A percentile compares a stretch with the other conserved stretches of the same genome.
phyloP scores from a whole-genome alignment of 202 grass and related monocot species.

The Eragrostis tef region DNA sequence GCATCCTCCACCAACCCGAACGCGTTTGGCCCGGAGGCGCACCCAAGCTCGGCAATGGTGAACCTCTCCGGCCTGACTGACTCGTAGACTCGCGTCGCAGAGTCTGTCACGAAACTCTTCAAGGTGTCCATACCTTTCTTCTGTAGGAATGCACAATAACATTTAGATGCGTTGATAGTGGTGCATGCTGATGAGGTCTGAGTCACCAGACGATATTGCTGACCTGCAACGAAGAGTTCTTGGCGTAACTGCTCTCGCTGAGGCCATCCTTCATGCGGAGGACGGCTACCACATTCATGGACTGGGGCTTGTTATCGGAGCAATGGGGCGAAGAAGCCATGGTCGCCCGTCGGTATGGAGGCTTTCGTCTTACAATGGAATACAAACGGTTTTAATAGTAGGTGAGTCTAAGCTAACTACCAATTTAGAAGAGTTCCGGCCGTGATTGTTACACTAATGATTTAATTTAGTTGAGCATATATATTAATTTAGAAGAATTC shows the following conservation, averaged over 20 bases:
- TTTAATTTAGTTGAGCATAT: no score
- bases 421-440: no score
- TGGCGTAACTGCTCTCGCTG: constrained; percentile 84
- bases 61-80: constrained; percentile 68
- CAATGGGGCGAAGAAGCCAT: constrained; percentile 41
- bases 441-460: no score
- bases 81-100: constrained; percentile 64
- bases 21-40: constrained; percentile 86
- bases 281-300: constrained; percentile 73
- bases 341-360: no score
- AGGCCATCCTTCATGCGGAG: constrained; percentile 93
- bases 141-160: constrained; percentile 43
- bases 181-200: no score
- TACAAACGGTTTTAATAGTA: no score
- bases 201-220: background rate
- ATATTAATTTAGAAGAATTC: no score
- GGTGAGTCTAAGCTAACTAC: no score
- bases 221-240: constrained; percentile 89
- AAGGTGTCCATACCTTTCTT: constrained; percentile 70
- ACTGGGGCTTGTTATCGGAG: constrained; percentile 46
- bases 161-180: no score
- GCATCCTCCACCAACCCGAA: constrained; percentile 73
- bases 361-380: no score
- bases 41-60: constrained; percentile 83
- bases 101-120: constrained; percentile 66